Evolutionary conservation across 2,329 filamentous ascomycete genomes (phyloP).

Genomic region (Chaetomium sp.): DNA sequence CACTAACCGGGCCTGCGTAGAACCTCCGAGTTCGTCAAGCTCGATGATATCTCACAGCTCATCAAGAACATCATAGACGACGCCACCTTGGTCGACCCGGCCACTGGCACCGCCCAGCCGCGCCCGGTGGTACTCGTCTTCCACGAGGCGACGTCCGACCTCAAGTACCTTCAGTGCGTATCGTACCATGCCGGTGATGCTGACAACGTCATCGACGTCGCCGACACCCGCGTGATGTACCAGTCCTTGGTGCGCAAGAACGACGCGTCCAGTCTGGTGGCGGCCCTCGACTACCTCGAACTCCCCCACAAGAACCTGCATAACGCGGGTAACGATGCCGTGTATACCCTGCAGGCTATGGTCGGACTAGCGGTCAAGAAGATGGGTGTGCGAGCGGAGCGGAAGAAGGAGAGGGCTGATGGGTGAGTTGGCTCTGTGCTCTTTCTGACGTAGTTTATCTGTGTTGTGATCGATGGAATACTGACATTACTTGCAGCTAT

Average conservation of each 20-base stretch:
- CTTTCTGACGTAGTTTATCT: not conserved
- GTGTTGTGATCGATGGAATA: not conserved
- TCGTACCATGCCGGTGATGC: constrained; percentile 51
- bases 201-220: constrained; percentile 50
- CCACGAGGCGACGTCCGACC: constrained; percentile 63
- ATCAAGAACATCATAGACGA: constrained; percentile 17
- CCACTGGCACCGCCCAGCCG: constrained; percentile 16
- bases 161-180: constrained; percentile 59
- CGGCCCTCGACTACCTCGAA: constrained; percentile 57
- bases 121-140: constrained; percentile 66
- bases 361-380: constrained; percentile 49
- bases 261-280: constrained; percentile 50
- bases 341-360: constrained; percentile 70
- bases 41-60: not conserved
- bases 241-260: constrained; percentile 51
- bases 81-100: constrained; percentile 1
- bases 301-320: constrained; percentile 63
- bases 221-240: constrained; percentile 71
- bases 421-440: constrained; percentile 3
- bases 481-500: constrained; percentile 1
- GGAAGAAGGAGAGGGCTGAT: not conserved
- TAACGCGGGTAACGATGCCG: constrained; percentile 82
- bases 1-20: not conserved
- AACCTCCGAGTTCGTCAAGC: constrained; percentile 17
- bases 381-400: constrained; percentile 25